Evolutionary conservation across 306 rosid genomes (phyloP), one percentile per base, ranked within the genome.

Genomic region (Pachyrhizus erosus): DNA sequence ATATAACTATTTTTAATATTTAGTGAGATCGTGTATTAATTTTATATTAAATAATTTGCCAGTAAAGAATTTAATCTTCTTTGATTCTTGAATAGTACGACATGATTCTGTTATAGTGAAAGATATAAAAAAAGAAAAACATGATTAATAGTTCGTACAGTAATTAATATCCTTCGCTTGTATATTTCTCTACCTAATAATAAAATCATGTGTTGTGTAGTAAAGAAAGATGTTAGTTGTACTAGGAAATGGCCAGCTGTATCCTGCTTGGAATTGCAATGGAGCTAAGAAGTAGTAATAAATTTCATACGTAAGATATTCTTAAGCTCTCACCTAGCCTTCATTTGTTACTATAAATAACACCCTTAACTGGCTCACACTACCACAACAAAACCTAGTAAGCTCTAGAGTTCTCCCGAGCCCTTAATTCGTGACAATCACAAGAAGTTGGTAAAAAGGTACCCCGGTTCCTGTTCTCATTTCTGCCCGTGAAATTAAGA

Each of bases 241-340:
- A 31, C 43, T 37, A 9, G 49, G 17, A 66, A 37, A 65, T 0
- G 39, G 58, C 80, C 81, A 82, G 86, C 81, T 82, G 86, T 75
- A 9, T 20, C 42, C 61, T 17, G 42, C 24, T 75, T 54, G 67
- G 14, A 31, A 18, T 9, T 11, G 13, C 4, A 33, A 48, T 7
- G n/a, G 40, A 39, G 6, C 26, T 39, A 9, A 7, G 65, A 5
- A 51, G 5, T 21, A 51, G 9, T 21, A 75, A 52, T 29, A 67
- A 73, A 75, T 27, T 7, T 18, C 45, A 8, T 10, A 7, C 15
- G 58, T 60, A 75, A 5, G 13, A 46, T 34, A 2, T 20, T 40
- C 26, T 2, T 1, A 20, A 66, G 29, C 20, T 17, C 68, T 40
- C 77, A 67, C 52, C 85, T 6, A 62, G 13, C 70, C 62, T 43